These are phyloP conservation scores for Tanozyma kutaoensis DNA, from an alignment of 805 yeast genomes.

Conservation along the genomic window DNA sequence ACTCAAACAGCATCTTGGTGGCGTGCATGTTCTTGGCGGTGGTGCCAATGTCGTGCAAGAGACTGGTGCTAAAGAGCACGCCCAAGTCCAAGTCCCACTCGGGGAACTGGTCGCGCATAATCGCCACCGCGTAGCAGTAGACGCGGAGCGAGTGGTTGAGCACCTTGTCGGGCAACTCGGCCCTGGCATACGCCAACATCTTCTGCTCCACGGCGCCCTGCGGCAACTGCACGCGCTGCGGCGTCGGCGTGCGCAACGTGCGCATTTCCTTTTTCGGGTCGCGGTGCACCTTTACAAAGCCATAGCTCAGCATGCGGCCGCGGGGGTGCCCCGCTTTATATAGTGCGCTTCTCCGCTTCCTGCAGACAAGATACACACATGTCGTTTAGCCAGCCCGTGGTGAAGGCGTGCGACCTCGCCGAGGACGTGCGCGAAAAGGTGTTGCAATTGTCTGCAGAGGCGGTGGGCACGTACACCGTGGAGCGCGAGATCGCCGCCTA, in stretches of 20 bases:
- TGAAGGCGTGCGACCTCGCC: slow-evolving; percentile 31
- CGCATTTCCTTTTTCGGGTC: slow-evolving; percentile 13
- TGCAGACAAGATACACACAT: no score
- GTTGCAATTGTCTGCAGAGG: slow-evolving; percentile 31
- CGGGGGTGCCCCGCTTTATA: no score
- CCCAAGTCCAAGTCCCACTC: slow-evolving; percentile 16
- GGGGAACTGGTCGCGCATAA: slow-evolving; percentile 18
- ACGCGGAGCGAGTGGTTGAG: slow-evolving; percentile 18
- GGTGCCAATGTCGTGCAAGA: slow-evolving; percentile 22
- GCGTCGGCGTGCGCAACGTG: slow-evolving; percentile 10
- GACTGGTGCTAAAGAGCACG: slow-evolving; percentile 14
- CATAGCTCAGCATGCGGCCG: slow-evolving; percentile 19
- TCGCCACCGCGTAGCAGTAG: slow-evolving; percentile 14
- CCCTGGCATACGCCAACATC: slow-evolving; percentile 10
- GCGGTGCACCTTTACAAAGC: slow-evolving; percentile 16
- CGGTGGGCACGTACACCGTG: slow-evolving; percentile 27
- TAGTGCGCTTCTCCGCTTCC: no score
- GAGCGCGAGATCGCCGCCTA: slow-evolving; percentile 55
- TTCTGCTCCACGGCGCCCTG: slow-evolving; percentile 6
- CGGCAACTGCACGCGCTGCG: slow-evolving; percentile 11
- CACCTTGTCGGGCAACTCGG: slow-evolving; percentile 10
- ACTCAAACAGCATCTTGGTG: slow-evolving; percentile 20
- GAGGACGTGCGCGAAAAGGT: slow-evolving; percentile 40
- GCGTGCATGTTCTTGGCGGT: slow-evolving; percentile 17
- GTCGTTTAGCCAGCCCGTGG: no score